Evolutionary conservation across 352 stramenopile genomes (phyloP).

Genomic region (Pythium phragmitis): DNA sequence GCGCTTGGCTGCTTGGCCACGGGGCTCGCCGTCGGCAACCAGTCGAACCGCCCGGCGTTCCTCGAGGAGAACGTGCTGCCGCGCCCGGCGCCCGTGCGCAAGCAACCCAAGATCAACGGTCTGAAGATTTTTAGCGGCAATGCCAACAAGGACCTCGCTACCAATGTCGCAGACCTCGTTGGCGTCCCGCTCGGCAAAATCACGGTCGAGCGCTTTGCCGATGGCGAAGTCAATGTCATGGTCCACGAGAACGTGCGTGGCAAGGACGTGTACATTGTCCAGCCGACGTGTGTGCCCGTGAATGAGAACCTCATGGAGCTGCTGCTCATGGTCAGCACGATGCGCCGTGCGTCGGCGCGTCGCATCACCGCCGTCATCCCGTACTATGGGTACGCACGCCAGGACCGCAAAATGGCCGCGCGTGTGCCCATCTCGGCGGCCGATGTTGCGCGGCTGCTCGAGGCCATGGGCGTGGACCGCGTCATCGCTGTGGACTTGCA

Average conservation of each 20-base stretch:
- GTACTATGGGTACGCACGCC: conserved; percentile 92
- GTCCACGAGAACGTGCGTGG: conserved; percentile 99
- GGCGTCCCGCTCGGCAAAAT: conserved; percentile 98
- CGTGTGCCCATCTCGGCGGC: conserved; percentile 97
- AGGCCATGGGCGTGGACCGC: conserved; percentile 87
- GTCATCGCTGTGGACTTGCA: conserved; percentile 89
- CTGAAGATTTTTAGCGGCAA: conserved; percentile 99
- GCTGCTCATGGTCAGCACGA: conserved; percentile 97
- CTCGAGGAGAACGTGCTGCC: conserved; percentile 54
- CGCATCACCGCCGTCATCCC: conserved; percentile 99
- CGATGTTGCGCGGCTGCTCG: conserved; percentile 82
- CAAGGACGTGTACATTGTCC: conserved; percentile 99
- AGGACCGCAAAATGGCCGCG: conserved; percentile 90
- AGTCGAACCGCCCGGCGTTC: conserved; percentile 34
- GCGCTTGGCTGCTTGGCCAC: conserved; percentile 47
- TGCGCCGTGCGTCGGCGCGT: conserved; percentile 96
- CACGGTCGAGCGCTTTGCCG: conserved; percentile 97
- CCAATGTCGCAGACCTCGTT: conserved; percentile 97
- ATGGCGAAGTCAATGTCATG: conserved; percentile 99
- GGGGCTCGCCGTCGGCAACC: conserved; percentile 44
- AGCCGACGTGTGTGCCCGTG: conserved; percentile 98
- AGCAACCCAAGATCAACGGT: conserved; percentile 89
- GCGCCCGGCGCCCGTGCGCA: conserved; percentile 57
- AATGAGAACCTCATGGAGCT: conserved; percentile 99
- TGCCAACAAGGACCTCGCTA: conserved; percentile 95